Base-by-base conservation (phyloP, 805 yeast species). In the Aciculoconidium aculeatum region DNA sequence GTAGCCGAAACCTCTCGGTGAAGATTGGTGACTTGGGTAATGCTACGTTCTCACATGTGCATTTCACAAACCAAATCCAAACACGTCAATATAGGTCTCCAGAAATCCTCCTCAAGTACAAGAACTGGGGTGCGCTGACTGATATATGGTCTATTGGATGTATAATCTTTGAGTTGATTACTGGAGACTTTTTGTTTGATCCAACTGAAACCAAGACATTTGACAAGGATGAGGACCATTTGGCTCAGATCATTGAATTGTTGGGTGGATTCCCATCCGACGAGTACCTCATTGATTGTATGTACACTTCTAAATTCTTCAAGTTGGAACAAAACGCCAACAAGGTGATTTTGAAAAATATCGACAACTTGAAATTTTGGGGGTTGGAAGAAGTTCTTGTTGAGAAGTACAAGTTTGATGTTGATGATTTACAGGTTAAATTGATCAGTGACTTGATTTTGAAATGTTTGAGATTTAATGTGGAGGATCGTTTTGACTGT, bases 21-120 rank as follows among this genome's bases (percentile, higher is more conserved):
- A 90, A 90, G 53, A 80, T 92, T 39, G 97, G 95, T 2, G 98
- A 90, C 54, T 65, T 87, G 35, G 96, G 96, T 21, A 87, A 88
- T 50, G 94, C 95, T 1, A 85, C 95, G 41, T 84, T 85, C 77
- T 66, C 71, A 4, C 70, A 75, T 47, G 73, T 73, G 28, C 96
- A 87, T 51, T 85, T 81, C 55, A 83, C 95, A 4, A 76, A 85
- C 53, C 88, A 85, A 39, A 84, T 87, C 37, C 96, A 87, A 56
- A 87, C 96, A 1, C 68, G 96, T 25, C 96, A 87, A 53, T 87
- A 87, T 54, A 67, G 98, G 25, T 75, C 96, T 0, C 97, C 97
- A 1, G 98, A 90, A 20, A 41, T 41, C 35, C 39, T 41, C 9
- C 43, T 57, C 32, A 50, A 49, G 30, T 65, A 67, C 21, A 55